Evolutionary conservation across 345 rosid species (phyloP).

Genomic region (Psidium guajava): DNA sequence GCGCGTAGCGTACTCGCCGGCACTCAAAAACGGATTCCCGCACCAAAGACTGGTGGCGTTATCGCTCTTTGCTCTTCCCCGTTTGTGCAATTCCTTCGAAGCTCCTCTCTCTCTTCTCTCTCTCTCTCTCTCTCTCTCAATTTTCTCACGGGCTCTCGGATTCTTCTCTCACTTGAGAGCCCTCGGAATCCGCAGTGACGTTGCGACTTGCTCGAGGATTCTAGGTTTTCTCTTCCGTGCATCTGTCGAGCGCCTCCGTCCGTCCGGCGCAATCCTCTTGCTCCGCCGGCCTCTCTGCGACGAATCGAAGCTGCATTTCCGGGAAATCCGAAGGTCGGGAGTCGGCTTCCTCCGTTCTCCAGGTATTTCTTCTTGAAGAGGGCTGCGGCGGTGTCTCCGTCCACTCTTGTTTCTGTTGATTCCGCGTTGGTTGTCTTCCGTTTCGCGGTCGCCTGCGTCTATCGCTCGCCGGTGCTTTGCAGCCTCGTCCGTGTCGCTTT

Average conservation of each 20-base stretch:
- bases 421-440: background rate
- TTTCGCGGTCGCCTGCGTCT: background rate
- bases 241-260: too few species aligned
- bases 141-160: background rate
- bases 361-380: background rate
- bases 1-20: background rate
- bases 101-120: background rate
- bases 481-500: background rate
- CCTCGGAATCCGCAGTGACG: background rate
- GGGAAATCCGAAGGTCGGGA: background rate
- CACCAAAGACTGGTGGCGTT: background rate
- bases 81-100: background rate
- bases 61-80: background rate
- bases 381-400: background rate
- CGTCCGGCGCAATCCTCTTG: background rate
- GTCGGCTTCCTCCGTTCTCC: background rate
- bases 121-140: background rate
- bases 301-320: background rate
- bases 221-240: background rate
- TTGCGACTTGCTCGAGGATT: background rate
- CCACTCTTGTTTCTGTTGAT: background rate
- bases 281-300: background rate
- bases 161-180: background rate
- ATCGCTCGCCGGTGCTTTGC: background rate
- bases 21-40: background rate